Evolutionary conservation across 306 rosid species (phyloP).

Genomic region (Fragaria vesca): DNA sequence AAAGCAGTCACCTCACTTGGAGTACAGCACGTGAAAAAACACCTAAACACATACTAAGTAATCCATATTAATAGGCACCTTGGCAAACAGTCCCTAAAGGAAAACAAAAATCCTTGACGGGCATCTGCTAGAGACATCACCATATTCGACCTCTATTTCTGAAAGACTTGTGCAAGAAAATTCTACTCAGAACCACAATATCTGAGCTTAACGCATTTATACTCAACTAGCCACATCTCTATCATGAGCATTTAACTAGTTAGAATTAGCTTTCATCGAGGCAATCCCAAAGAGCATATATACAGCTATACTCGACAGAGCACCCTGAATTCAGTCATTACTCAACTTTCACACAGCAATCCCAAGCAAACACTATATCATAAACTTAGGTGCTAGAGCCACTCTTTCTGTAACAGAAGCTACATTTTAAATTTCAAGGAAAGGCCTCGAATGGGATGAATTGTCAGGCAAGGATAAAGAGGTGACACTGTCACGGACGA

Average conservation of each 20-base stretch:
- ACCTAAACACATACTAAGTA: not conserved
- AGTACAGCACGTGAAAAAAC: not conserved
- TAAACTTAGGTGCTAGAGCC: not conserved
- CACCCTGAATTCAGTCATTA: not conserved
- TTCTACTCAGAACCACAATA: not conserved
- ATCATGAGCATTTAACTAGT: not conserved
- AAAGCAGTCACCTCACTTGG: not conserved
- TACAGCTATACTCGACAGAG: not conserved
- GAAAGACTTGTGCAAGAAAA: not conserved
- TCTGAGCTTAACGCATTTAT: not conserved
- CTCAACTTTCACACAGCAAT: not conserved
- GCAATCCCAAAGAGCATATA: too few species aligned
- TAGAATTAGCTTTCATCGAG: not conserved
- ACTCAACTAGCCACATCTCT: not conserved
- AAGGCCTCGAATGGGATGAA: too few species aligned
- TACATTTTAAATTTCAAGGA: too few species aligned
- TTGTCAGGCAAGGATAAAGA: too few species aligned
- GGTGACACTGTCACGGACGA: not conserved
- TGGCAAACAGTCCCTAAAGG: not conserved
- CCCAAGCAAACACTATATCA: not conserved
- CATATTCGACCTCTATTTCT: not conserved
- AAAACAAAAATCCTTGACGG: conserved; percentile 2
- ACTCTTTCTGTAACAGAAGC: too few species aligned
- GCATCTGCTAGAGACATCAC: not conserved
- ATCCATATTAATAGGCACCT: not conserved